Conservation (phyloP, 2,329 filamentous ascomycete genomes). For the Beauveria bassiana region DNA sequence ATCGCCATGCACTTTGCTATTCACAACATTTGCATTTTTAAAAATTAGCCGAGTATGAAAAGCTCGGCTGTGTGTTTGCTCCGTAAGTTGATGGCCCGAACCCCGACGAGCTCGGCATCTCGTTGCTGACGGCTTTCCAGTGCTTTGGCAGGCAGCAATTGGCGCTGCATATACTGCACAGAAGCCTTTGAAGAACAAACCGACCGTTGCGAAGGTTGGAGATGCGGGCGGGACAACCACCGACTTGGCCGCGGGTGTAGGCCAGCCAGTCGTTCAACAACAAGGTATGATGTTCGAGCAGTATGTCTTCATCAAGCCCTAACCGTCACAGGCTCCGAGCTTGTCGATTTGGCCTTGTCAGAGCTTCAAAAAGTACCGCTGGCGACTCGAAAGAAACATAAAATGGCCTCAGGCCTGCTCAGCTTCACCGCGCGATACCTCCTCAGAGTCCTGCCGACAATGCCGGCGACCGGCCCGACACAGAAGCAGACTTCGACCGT, state of each 20-base stretch:
- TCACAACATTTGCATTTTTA: neutral
- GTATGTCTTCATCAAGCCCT: slow-evolving; percentile 13
- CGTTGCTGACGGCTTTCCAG: slow-evolving; percentile 25
- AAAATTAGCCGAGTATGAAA: slow-evolving; percentile 9
- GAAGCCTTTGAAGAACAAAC: slow-evolving; percentile 25
- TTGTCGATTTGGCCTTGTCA: slow-evolving; percentile 43
- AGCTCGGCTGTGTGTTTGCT: slow-evolving; percentile 29
- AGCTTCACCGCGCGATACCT: slow-evolving; percentile 36
- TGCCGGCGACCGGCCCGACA: slow-evolving; percentile 40
- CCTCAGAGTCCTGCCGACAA: slow-evolving; percentile 41
- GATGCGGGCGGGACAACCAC: slow-evolving; percentile 24
- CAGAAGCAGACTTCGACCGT: slow-evolving; percentile 26
- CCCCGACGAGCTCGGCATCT: neutral
- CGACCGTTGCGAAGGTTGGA: slow-evolving; percentile 23
- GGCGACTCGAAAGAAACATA: slow-evolving; percentile 35
- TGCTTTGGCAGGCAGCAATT: slow-evolving; percentile 38
- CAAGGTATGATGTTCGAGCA: slow-evolving; percentile 28
- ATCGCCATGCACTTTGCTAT: slow-evolving; percentile 4
- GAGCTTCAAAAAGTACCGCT: slow-evolving; percentile 43
- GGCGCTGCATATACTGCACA: slow-evolving; percentile 32
- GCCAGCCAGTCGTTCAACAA: slow-evolving; percentile 22
- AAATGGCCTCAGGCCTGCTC: slow-evolving; percentile 36
- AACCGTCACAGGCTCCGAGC: slow-evolving; percentile 37
- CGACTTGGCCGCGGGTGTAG: slow-evolving; percentile 23
- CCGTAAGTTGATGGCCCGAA: slow-evolving; percentile 28